Evolutionary conservation across 73 alveolate species (phyloP).

Genomic region (Symbiodinium natans): DNA sequence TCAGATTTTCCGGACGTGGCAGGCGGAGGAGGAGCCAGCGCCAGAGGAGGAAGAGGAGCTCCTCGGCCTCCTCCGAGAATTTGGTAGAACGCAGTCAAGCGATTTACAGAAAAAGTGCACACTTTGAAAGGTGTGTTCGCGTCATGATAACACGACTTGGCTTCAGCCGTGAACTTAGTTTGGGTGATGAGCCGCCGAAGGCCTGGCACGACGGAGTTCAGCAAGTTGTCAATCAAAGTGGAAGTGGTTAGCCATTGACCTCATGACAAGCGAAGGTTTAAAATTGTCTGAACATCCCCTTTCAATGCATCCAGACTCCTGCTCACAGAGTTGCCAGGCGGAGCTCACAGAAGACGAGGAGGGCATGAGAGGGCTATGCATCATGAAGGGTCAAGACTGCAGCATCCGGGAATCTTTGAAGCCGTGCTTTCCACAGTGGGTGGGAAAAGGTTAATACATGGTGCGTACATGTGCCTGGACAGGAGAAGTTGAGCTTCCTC

Average conservation of each 20-base stretch:
- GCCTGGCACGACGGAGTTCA: not conserved
- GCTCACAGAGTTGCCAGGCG: not conserved
- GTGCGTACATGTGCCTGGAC: not conserved
- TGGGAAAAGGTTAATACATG: no score
- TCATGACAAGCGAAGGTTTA: not conserved
- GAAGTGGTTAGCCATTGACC: not conserved
- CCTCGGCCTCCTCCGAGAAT: not conserved
- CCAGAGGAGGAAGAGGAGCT: constrained; percentile 7
- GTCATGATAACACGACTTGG: no score
- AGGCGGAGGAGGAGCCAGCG: not conserved
- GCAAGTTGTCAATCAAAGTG: not conserved
- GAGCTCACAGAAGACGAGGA: constrained; percentile 16
- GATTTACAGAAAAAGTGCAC: no score
- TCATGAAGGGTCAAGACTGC: no score
- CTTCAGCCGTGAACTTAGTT: not conserved
- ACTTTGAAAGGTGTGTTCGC: no score
- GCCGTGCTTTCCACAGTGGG: no score
- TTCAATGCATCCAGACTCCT: no score
- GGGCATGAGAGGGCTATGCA: no score
- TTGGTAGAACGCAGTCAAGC: no score
- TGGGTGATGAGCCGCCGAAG: constrained; percentile 83
- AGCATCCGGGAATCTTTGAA: no score
- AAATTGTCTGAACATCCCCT: not conserved
- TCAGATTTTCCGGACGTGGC: no score
- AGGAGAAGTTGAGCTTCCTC: not conserved